Percentiles rank a stretch among this genome's conserved stretches.
phyloP scores from a whole-genome alignment of 805 yeast genomes.

The Suhomyces canberraensis region DNA sequence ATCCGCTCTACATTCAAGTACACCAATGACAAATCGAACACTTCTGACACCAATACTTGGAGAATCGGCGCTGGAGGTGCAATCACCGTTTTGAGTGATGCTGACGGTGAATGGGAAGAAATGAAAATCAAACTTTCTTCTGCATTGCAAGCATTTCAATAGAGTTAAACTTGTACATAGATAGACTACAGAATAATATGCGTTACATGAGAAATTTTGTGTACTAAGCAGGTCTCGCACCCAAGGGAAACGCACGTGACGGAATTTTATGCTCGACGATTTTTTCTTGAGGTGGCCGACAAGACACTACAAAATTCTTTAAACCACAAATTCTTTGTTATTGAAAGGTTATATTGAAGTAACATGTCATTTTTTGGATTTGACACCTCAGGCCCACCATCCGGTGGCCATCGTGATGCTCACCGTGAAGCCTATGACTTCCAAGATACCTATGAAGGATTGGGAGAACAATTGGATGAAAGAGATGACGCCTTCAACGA shows the following conservation, averaged over 20 bases:
- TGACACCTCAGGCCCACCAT: conserved; percentile 46
- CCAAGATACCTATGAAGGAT: conserved; percentile 80
- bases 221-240: too few species aligned
- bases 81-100: conserved; percentile 80
- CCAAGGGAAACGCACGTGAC: too few species aligned
- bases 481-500: conserved; percentile 79
- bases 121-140: conserved; percentile 78
- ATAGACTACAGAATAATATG: too few species aligned
- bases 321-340: background rate
- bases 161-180: conserved; percentile 7
- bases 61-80: conserved; percentile 99
- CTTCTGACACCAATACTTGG: conserved; percentile 46
- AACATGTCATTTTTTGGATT: conserved; percentile 70
- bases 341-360: too few species aligned
- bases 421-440: conserved; percentile 54
- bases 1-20: conserved; percentile 81
- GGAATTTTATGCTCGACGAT: conserved; percentile 3
- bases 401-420: conserved; percentile 11
- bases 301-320: background rate
- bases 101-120: conserved; percentile 89
- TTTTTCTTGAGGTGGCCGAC: background rate
- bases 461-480: conserved; percentile 61
- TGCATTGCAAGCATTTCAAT: conserved; percentile 66
- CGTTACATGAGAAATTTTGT: too few species aligned
- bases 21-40: conserved; percentile 41